Conservation (phyloP, 1,139 yeast species). For the Taiozyma sp. region DNA sequence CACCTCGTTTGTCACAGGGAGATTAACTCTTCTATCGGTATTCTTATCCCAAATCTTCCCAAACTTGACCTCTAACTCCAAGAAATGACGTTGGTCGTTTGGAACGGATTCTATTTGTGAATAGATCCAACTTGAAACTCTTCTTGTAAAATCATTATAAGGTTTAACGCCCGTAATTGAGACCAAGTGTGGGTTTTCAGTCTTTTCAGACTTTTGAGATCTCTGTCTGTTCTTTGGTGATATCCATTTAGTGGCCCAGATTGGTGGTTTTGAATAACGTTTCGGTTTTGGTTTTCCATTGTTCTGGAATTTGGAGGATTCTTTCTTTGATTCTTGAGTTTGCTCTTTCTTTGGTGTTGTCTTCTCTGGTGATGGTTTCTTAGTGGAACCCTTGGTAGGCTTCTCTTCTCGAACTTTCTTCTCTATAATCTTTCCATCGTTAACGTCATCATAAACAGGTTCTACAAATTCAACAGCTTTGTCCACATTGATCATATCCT, state of each 20-base stretch:
- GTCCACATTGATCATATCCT: constrained; percentile 11
- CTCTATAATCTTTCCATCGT: neutral
- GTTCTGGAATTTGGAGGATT: neutral
- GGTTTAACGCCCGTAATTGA: constrained; percentile 40
- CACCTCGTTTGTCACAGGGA: constrained; percentile 76
- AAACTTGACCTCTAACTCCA: constrained; percentile 80
- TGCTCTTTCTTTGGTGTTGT: neutral
- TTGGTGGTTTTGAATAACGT: constrained; percentile 61
- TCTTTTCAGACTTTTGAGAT: neutral
- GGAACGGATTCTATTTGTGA: constrained; percentile 66
- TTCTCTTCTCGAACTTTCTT: neutral
- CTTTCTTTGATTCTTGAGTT: neutral
- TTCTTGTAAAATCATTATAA: constrained; percentile 73
- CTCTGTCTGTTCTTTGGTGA: constrained; percentile 19
- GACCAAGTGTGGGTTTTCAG: neutral
- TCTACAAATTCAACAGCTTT: constrained; percentile 11
- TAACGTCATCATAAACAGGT: constrained; percentile 4
- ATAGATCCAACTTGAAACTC: constrained; percentile 85
- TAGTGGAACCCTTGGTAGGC: neutral
- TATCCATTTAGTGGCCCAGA: constrained; percentile 78
- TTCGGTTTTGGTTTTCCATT: constrained; percentile 35
- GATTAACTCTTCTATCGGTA: constrained; percentile 55
- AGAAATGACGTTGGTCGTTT: constrained; percentile 49
- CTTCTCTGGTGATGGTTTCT: neutral
- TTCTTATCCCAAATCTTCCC: constrained; percentile 70